phyloP scores from a whole-genome alignment of 2,329 filamentous ascomycete species.

The Paecilomyces dactylethromorphus region DNA sequence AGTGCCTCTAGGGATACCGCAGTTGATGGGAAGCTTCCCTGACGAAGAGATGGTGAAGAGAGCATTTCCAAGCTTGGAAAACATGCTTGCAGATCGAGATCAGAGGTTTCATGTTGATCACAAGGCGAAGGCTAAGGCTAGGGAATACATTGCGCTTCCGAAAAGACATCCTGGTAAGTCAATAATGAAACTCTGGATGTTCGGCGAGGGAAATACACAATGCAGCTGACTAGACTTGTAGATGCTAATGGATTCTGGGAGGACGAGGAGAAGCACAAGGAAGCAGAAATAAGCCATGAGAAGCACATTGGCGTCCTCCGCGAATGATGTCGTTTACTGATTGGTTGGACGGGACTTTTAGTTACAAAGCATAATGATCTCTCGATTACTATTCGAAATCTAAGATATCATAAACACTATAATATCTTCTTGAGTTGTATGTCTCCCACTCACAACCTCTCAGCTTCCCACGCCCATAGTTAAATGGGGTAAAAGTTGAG shows the following conservation, averaged over 20 bases:
- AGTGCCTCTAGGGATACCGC: slow-evolving; percentile 54
- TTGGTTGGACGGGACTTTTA: neutral
- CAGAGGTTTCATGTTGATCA: slow-evolving; percentile 47
- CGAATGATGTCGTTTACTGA: neutral
- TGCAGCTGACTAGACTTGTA: neutral
- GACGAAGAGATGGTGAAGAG: slow-evolving; percentile 18
- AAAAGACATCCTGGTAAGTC: slow-evolving; percentile 29
- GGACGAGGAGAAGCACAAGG: neutral
- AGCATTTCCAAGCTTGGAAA: slow-evolving; percentile 20
- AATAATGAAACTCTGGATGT: neutral
- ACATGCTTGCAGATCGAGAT: slow-evolving; percentile 46
- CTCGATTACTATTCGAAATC: neutral
- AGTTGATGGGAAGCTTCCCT: slow-evolving; percentile 58
- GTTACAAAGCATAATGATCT: neutral
- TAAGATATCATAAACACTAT: neutral
- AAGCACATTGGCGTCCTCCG: too few species aligned
- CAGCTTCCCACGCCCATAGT: slow-evolving; percentile 39
- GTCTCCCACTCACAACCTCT: slow-evolving; percentile 39
- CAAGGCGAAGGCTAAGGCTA: slow-evolving; percentile 46
- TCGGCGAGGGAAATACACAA: neutral
- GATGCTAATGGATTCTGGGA: neutral
- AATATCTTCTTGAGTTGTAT: slow-evolving; percentile 12
- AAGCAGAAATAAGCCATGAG: neutral
- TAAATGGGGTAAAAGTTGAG: slow-evolving; percentile 39
- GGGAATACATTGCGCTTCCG: slow-evolving; percentile 41